These are phyloP conservation scores for Starmerella davenportii DNA, from an alignment of 805 yeast genomes.

Conservation along the genomic window DNA sequence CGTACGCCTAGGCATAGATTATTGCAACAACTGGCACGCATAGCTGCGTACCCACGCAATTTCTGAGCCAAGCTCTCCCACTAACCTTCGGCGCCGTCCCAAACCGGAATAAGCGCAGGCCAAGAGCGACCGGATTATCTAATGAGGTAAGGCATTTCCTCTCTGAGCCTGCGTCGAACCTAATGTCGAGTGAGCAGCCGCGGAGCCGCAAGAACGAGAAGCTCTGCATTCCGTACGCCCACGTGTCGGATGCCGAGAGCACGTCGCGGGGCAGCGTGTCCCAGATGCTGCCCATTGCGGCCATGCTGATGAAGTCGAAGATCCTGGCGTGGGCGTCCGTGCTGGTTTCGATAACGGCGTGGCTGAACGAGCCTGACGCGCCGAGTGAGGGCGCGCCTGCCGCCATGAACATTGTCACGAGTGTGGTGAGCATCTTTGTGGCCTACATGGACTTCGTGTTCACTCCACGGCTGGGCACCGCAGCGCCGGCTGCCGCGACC, in stretches of 20 bases:
- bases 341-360: slow-evolving; percentile 22
- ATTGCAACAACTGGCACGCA: too few relatives aligned
- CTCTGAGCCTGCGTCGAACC: too few relatives aligned
- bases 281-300: slow-evolving; percentile 23
- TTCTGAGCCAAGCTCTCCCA: too few relatives aligned
- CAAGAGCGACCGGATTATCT: too few relatives aligned
- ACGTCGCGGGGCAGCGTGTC: slow-evolving; percentile 15
- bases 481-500: neutral
- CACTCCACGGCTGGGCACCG: slow-evolving; percentile 15
- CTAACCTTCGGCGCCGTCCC: too few relatives aligned
- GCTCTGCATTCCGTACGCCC: slow-evolving; percentile 21
- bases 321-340: slow-evolving; percentile 24
- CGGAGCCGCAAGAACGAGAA: slow-evolving; percentile 14
- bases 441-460: slow-evolving; percentile 23
- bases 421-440: slow-evolving; percentile 21
- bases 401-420: slow-evolving; percentile 18
- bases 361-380: slow-evolving; percentile 20
- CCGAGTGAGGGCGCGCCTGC: slow-evolving; percentile 18
- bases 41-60: too few relatives aligned
- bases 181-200: neutral
- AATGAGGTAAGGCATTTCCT: too few relatives aligned
- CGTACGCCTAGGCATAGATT: too few relatives aligned
- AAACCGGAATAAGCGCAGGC: too few relatives aligned
- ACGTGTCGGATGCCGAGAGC: slow-evolving; percentile 14
- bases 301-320: slow-evolving; percentile 25